Percentiles rank a stretch among this genome's conserved stretches.
Conservation (phyloP, 2,329 filamentous ascomycete species). For the Nigrospora osmanthi region DNA sequence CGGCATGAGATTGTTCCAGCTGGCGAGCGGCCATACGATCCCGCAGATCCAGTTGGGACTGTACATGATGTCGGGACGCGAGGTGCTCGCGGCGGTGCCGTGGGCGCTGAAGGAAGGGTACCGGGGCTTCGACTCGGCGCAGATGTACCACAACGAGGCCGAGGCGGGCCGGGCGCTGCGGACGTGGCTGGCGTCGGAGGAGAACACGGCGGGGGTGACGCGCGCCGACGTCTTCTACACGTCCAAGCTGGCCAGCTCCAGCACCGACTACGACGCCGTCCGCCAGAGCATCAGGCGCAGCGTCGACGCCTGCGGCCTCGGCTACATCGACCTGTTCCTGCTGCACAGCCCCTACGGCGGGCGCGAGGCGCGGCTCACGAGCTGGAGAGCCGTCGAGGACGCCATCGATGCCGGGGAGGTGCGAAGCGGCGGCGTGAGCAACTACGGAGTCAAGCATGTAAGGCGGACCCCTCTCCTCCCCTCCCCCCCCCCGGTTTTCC, state of each 20-base stretch:
- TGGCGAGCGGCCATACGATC: conserved; percentile 58
- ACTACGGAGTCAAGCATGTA: conserved; percentile 69
- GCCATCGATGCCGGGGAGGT: conserved; percentile 66
- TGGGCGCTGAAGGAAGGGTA: conserved; percentile 48
- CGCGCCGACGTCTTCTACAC: conserved; percentile 73
- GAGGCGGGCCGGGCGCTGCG: conserved; percentile 60
- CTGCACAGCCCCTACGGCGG: conserved; percentile 76
- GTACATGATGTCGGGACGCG: conserved; percentile 59
- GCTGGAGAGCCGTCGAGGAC: conserved; percentile 72
- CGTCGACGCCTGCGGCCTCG: conserved; percentile 57
- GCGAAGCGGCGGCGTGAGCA: conserved; percentile 66
- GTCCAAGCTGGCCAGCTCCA: conserved; percentile 62
- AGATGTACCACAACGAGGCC: conserved; percentile 60
- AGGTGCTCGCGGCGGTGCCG: conserved; percentile 50
- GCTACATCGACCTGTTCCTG: conserved; percentile 73
- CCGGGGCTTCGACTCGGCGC: conserved; percentile 43
- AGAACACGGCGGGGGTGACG: conserved; percentile 41
- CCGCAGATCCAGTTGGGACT: conserved; percentile 68
- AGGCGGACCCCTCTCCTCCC: conserved; percentile 15
- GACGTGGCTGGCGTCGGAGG: conserved; percentile 39
- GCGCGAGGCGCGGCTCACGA: conserved; percentile 56
- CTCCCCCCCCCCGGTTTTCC: neutral
- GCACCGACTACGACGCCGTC: conserved; percentile 57
- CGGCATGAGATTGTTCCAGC: conserved; percentile 26
- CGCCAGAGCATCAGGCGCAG: conserved; percentile 58